These are phyloP conservation scores for Lecanoromycetidae sp. DNA, from an alignment of 2,329 filamentous ascomycete genomes.

Conservation along the genomic window DNA sequence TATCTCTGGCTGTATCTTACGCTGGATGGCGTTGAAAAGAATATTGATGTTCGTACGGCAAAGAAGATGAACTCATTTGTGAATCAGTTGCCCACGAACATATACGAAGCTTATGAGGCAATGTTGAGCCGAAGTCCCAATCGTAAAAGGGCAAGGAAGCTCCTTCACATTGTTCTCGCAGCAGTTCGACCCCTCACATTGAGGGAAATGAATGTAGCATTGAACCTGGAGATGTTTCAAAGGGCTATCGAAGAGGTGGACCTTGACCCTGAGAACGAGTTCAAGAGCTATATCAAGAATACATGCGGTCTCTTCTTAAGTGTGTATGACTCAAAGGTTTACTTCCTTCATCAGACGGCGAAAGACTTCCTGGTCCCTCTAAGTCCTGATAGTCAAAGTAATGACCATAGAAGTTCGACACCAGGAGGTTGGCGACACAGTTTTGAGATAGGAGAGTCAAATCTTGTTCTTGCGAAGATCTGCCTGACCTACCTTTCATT, in stretches of 20 bases:
- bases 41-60: slow-evolving; percentile 19
- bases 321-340: slow-evolving; percentile 12
- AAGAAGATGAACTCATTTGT: slow-evolving; percentile 9
- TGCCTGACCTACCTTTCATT: slow-evolving; percentile 6
- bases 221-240: slow-evolving; percentile 16
- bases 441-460: background rate
- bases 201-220: slow-evolving; percentile 25
- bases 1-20: slow-evolving; percentile 32
- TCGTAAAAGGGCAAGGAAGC: slow-evolving; percentile 20
- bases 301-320: slow-evolving; percentile 17
- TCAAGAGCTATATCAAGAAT: slow-evolving; percentile 12
- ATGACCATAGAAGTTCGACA: background rate
- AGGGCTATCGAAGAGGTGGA: background rate
- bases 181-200: slow-evolving; percentile 26
- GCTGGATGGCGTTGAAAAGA: slow-evolving; percentile 20
- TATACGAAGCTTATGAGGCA: slow-evolving; percentile 25
- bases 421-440: background rate
- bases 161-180: slow-evolving; percentile 29
- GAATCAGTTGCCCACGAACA: slow-evolving; percentile 17
- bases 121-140: slow-evolving; percentile 26
- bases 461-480: background rate
- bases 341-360: slow-evolving; percentile 21
- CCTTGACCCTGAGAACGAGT: background rate
- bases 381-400: background rate
- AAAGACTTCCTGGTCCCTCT: slow-evolving; percentile 18